phyloP scores from a whole-genome alignment of 2,329 filamentous ascomycete genomes.

The Podosphaera fusca region DNA sequence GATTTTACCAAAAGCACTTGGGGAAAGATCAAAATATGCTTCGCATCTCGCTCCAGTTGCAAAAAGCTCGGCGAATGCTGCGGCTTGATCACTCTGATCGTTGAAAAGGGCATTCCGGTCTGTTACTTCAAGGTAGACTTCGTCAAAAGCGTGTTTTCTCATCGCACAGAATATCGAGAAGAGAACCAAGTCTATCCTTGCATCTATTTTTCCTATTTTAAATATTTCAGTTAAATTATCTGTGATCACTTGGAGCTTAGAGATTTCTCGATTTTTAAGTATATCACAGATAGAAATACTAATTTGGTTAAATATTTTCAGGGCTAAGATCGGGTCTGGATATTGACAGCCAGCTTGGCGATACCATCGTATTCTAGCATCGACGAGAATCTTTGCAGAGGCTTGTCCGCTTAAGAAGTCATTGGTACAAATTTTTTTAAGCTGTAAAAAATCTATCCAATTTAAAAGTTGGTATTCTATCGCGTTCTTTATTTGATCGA shows the following conservation, averaged over 20 bases:
- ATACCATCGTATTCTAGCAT: conserved; percentile 20
- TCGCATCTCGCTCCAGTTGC: conserved; percentile 39
- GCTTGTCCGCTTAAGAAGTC: conserved; percentile 20
- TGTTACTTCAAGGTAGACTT: conserved; percentile 39
- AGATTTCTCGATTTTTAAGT: conserved; percentile 5
- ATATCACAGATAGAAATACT: conserved; percentile 8
- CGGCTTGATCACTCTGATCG: conserved; percentile 36
- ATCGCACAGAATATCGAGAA: conserved; percentile 33
- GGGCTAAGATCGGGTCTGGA: conserved; percentile 15
- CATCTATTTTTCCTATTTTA: conserved; percentile 16
- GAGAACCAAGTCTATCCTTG: conserved; percentile 29
- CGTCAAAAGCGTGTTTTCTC: conserved; percentile 32
- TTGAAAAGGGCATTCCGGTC: conserved; percentile 39
- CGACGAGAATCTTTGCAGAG: conserved; percentile 16
- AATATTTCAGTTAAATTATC: conserved; percentile 3
- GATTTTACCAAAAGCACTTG: conserved; percentile 23
- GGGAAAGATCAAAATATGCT: conserved; percentile 33
- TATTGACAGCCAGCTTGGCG: conserved; percentile 17
- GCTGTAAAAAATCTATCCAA: conserved; percentile 12
- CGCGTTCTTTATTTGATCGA: conserved; percentile 4
- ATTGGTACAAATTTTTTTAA: conserved; percentile 19
- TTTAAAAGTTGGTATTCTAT: conserved; percentile 6
- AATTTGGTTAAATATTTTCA: conserved; percentile 18
- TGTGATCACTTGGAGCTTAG: conserved; percentile 5
- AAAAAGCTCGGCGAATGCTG: conserved; percentile 39